Evolutionary conservation across 768 basidiomycete genomes (phyloP).

Genomic region (Pulveroboletus sp.): DNA sequence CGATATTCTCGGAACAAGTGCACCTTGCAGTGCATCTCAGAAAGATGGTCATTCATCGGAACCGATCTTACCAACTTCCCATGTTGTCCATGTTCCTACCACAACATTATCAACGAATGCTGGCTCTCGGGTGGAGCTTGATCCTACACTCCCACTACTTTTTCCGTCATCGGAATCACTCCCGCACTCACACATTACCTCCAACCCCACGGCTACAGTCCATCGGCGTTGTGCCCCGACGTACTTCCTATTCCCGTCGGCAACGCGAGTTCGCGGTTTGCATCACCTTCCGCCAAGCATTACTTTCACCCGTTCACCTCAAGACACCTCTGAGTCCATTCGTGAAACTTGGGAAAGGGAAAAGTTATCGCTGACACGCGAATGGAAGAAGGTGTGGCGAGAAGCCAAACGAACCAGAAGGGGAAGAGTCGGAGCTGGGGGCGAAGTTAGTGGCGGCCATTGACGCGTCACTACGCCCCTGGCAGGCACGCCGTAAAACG

Average conservation of each 20-base stretch:
- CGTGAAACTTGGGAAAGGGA: constrained; percentile 65
- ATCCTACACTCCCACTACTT: constrained; percentile 55
- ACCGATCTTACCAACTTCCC: constrained; percentile 5
- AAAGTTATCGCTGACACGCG: constrained; percentile 61
- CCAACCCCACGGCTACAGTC: constrained; percentile 1
- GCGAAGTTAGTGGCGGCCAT: constrained; percentile 15
- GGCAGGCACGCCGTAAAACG: not conserved
- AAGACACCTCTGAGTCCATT: constrained; percentile 43
- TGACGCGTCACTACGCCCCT: constrained; percentile 1
- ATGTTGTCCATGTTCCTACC: not conserved
- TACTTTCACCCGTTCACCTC: constrained; percentile 17
- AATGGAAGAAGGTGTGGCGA: constrained; percentile 73
- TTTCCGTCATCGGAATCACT: constrained; percentile 46
- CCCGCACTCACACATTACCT: constrained; percentile 10
- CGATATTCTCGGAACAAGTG: constrained; percentile 34
- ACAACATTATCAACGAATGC: constrained; percentile 2
- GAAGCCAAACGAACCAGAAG: constrained; percentile 67
- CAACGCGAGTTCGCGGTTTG: constrained; percentile 43
- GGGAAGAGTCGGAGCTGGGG: constrained; percentile 45
- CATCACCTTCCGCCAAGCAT: constrained; percentile 32
- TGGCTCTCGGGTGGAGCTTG: constrained; percentile 34
- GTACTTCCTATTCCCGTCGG: constrained; percentile 29
- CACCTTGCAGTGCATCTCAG: constrained; percentile 11
- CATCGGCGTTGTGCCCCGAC: constrained; percentile 17
- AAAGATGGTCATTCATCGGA: not conserved